Percentiles rank a stretch among this genome's conserved stretches.
phyloP scores from a whole-genome alignment of 2,329 filamentous ascomycete species.

The Sphaerostilbella broomeana region DNA sequence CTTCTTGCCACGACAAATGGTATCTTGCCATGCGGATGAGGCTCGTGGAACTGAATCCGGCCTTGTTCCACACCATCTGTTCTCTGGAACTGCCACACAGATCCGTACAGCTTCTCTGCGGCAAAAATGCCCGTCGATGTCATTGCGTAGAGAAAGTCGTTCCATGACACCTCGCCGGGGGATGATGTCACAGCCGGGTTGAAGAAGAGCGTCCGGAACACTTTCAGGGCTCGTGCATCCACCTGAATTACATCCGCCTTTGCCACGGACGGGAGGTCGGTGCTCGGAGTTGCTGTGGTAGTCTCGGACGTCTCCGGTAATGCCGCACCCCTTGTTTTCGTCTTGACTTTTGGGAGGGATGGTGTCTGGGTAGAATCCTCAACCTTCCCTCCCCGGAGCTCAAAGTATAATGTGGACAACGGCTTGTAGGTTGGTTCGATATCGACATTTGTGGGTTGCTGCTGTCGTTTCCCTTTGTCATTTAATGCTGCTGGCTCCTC shows the following conservation, averaged over 20 bases:
- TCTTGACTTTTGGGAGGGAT: no score
- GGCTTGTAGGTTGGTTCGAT: slow-evolving; percentile 15
- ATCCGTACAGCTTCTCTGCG: slow-evolving; percentile 52
- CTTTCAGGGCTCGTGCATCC: slow-evolving; percentile 27
- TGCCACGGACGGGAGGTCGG: no score
- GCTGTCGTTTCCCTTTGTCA: slow-evolving; percentile 1
- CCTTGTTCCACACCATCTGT: slow-evolving; percentile 33
- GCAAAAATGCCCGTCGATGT: slow-evolving; percentile 38
- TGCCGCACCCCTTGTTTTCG: slow-evolving; percentile 16
- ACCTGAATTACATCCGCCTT: no score
- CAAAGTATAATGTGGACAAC: slow-evolving; percentile 21
- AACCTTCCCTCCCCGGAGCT: no score
- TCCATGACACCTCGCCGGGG: slow-evolving; percentile 45
- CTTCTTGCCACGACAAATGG: slow-evolving; percentile 38
- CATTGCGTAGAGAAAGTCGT: slow-evolving; percentile 49
- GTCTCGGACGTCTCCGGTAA: no score
- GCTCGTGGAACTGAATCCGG: slow-evolving; percentile 55
- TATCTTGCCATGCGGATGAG: slow-evolving; percentile 49
- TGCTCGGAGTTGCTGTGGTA: not conserved
- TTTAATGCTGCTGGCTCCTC: slow-evolving; percentile 24
- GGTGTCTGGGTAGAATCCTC: no score
- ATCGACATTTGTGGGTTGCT: not conserved
- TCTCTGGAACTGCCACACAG: slow-evolving; percentile 53
- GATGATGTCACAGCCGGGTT: slow-evolving; percentile 27
- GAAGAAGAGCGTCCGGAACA: slow-evolving; percentile 38